Evolutionary conservation across 1,284 basidiomycete species (phyloP).

Genomic region (Meripilus lineatus): DNA sequence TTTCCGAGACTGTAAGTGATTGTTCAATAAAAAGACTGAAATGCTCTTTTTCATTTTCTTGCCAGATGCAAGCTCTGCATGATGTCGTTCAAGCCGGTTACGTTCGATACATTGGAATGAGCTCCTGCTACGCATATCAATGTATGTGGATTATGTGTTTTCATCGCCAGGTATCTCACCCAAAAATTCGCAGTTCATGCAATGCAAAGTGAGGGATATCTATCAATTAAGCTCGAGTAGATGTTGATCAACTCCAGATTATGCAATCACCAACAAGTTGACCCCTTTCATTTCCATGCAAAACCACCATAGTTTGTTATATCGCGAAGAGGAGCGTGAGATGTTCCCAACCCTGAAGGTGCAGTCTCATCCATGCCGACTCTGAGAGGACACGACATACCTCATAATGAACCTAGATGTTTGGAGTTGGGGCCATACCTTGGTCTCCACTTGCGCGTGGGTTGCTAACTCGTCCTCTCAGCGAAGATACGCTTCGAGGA

Average conservation of each 20-base stretch:
- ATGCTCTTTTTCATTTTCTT: not conserved
- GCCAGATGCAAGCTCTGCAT: constrained; percentile 16
- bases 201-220: too few relatives aligned
- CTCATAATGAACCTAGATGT: constrained; percentile 13
- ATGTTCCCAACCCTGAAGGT: constrained; percentile 35
- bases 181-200: too few relatives aligned
- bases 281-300: constrained; percentile 40
- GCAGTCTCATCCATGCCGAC: too few relatives aligned
- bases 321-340: constrained; percentile 44
- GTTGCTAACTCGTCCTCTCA: constrained; percentile 37
- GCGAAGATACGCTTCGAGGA: constrained; percentile 29
- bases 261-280: constrained; percentile 9
- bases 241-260: constrained; percentile 7
- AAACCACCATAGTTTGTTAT: constrained; percentile 35
- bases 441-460: constrained; percentile 47
- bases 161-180: not conserved
- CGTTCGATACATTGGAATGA: too few relatives aligned
- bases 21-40: not conserved
- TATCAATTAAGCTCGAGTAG: not conserved
- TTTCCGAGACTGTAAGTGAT: constrained; percentile 23
- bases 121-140: constrained; percentile 32
- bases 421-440: constrained; percentile 35
- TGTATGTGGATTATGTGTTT: constrained; percentile 20
- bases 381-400: not conserved
- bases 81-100: constrained; percentile 21